Percentiles rank a stretch among this genome's conserved stretches.
Conservation (phyloP, 2,329 filamentous ascomycete species). For the Curvularia spicifera region DNA sequence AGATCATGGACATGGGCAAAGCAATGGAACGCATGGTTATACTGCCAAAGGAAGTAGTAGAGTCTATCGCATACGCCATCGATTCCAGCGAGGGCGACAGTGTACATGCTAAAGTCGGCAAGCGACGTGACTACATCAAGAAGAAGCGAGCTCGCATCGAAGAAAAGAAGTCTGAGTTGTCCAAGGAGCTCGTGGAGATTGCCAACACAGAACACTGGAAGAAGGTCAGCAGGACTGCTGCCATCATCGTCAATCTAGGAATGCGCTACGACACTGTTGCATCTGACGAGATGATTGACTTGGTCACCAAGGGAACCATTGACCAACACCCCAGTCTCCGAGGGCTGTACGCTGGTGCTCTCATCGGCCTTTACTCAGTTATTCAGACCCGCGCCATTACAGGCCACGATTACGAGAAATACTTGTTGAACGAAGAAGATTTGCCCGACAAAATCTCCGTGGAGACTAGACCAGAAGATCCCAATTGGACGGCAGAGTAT, state of each 20-base stretch:
- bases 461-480: conserved; percentile 71
- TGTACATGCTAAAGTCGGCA: conserved; percentile 65
- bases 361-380: conserved; percentile 78
- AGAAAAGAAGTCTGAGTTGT: conserved; percentile 78
- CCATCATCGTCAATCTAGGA: conserved; percentile 88
- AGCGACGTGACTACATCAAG: conserved; percentile 75
- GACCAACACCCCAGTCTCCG: conserved; percentile 89
- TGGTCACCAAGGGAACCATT: conserved; percentile 82
- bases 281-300: conserved; percentile 78
- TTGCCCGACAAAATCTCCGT: conserved; percentile 79
- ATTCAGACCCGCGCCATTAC: conserved; percentile 87
- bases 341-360: conserved; percentile 78
- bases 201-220: conserved; percentile 92
- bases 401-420: conserved; percentile 85
- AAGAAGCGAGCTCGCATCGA: conserved; percentile 80
- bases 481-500: conserved; percentile 78
- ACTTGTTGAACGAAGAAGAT: conserved; percentile 78
- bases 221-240: conserved; percentile 85
- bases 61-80: conserved; percentile 62
- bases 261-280: conserved; percentile 91
- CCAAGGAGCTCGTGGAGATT: conserved; percentile 78
- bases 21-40: conserved; percentile 86
- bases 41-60: conserved; percentile 72
- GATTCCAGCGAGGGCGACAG: conserved; percentile 57
- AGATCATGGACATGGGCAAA: conserved; percentile 90